phyloP scores from a whole-genome alignment of 805 yeast species.

The Zygosaccharomyces kombuchaensis region DNA sequence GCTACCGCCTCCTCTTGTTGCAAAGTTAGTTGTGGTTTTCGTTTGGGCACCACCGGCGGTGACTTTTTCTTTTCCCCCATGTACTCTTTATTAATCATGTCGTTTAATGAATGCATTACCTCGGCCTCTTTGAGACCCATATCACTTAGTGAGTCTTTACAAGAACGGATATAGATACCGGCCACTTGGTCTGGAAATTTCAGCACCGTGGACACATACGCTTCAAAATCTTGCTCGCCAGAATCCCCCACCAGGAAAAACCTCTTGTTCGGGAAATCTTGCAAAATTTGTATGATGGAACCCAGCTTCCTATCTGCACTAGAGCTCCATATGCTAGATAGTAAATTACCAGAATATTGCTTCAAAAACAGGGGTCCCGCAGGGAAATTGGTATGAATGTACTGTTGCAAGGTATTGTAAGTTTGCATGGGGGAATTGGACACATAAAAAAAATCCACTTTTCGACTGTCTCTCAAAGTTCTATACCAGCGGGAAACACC shows the following conservation, averaged over 20 bases:
- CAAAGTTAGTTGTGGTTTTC: slow-evolving; percentile 20
- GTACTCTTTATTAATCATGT: slow-evolving; percentile 26
- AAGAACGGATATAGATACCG: slow-evolving; percentile 78
- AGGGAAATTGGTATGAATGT: slow-evolving; percentile 50
- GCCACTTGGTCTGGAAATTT: slow-evolving; percentile 57
- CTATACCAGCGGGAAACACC: slow-evolving; percentile 72
- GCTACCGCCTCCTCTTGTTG: slow-evolving; percentile 16
- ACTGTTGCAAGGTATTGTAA: slow-evolving; percentile 44
- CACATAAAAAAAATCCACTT: slow-evolving; percentile 79
- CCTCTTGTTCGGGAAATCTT: slow-evolving; percentile 71
- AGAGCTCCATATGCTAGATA: slow-evolving; percentile 82
- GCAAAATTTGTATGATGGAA: slow-evolving; percentile 56
- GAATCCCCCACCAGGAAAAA: slow-evolving; percentile 91
- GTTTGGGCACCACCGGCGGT: slow-evolving; percentile 27
- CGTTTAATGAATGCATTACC: slow-evolving; percentile 32
- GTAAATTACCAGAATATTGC: slow-evolving; percentile 76
- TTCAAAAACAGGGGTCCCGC: slow-evolving; percentile 80
- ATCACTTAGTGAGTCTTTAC: slow-evolving; percentile 63
- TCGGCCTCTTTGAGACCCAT: slow-evolving; percentile 36
- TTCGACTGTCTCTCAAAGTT: slow-evolving; percentile 39
- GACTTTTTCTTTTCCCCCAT: slow-evolving; percentile 11
- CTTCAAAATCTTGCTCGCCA: slow-evolving; percentile 93
- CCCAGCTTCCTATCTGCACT: slow-evolving; percentile 74
- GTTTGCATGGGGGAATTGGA: slow-evolving; percentile 95
- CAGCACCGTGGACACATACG: slow-evolving; percentile 68